Percentiles rank a stretch among this genome's conserved stretches.
phyloP scores from a whole-genome alignment of 345 rosid species.

The Gossypium thurberi region DNA sequence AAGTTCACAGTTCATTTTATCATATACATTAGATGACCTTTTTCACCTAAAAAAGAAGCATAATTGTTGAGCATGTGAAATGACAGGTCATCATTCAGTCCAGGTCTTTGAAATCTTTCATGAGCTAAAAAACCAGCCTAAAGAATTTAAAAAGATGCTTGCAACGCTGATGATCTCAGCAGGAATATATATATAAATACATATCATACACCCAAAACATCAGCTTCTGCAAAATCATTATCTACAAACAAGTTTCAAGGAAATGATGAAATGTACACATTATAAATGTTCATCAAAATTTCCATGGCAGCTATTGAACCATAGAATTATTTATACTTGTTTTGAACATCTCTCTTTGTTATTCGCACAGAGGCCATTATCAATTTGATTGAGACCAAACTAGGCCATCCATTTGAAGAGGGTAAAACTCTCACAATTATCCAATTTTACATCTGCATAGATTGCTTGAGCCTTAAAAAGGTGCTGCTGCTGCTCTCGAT shows the following conservation, averaged over 20 bases:
- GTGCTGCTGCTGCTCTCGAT: background rate
- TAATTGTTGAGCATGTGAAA: conserved; percentile 4
- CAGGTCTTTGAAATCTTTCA: background rate
- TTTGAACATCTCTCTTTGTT: background rate
- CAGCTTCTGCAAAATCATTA: background rate
- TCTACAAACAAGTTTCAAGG: background rate
- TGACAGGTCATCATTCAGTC: conserved; percentile 2
- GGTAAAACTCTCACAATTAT: background rate
- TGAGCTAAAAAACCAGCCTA: background rate
- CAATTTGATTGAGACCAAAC: background rate
- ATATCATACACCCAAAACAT: background rate
- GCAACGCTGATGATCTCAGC: background rate
- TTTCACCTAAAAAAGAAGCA: background rate
- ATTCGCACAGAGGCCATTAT: no score
- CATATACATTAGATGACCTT: background rate
- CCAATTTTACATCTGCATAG: background rate
- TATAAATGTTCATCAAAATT: background rate
- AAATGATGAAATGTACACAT: background rate
- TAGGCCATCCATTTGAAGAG: background rate
- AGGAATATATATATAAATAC: background rate
- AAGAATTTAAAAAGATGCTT: background rate
- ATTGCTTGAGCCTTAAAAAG: background rate
- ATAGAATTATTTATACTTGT: background rate
- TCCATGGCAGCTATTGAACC: background rate
- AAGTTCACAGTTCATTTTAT: background rate